These are phyloP conservation scores for Elaeagnus macrophylla DNA, from an alignment of 306 rosid genomes.

Conservation along the genomic window DNA sequence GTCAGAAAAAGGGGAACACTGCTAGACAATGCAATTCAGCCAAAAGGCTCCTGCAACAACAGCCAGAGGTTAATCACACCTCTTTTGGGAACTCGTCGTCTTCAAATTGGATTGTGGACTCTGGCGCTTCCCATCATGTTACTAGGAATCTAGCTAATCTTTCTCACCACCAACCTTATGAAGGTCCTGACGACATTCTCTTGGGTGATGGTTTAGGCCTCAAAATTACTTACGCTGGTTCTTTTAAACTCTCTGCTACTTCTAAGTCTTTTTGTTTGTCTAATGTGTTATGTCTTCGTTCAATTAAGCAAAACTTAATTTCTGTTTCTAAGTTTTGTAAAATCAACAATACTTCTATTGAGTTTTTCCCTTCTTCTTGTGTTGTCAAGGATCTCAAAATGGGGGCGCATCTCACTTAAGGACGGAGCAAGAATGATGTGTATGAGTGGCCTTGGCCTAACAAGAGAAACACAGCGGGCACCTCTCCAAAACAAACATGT, in stretches of 20 bases:
- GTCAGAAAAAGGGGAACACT: too few species aligned
- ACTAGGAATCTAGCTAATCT: neutral
- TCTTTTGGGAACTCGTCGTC: too few species aligned
- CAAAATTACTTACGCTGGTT: neutral
- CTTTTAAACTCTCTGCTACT: neutral
- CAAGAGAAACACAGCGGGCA: too few species aligned
- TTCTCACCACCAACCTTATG: neutral
- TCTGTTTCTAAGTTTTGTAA: neutral
- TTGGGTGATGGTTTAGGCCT: too few species aligned
- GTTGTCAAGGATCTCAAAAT: neutral
- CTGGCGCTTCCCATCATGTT: conserved; percentile 1
- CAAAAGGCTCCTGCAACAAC: too few species aligned
- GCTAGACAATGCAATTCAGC: too few species aligned
- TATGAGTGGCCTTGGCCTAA: conserved; percentile 2
- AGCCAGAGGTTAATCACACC: too few species aligned
- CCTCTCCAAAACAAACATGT: neutral
- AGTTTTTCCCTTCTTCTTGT: conserved; percentile 3
- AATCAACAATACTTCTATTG: conserved; percentile 1
- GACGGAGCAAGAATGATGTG: neutral
- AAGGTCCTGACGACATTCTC: neutral
- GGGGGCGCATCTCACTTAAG: neutral
- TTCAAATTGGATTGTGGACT: too few species aligned
- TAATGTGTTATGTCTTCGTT: neutral
- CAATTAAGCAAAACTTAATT: neutral
- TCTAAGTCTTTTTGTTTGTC: neutral